Conservation (phyloP, 148 eudicot genomes). For the Chenopodium quinoa region DNA sequence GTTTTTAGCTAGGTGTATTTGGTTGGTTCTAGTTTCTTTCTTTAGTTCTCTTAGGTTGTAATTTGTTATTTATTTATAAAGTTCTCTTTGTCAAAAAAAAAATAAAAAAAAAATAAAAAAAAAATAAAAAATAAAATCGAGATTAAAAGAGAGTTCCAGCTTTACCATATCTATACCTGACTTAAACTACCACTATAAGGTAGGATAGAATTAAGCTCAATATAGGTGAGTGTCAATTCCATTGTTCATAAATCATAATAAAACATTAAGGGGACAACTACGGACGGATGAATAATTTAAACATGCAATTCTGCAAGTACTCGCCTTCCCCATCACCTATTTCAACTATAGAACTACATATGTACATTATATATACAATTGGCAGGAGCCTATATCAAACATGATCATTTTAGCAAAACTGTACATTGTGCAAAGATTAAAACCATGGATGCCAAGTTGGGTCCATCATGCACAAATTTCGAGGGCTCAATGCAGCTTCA, state of each 20-base stretch:
- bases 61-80: no score
- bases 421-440: conserved; percentile 25
- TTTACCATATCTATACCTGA: background rate
- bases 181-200: no score
- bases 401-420: background rate
- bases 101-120: no score
- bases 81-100: no score
- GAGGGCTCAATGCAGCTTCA: conserved; percentile 85
- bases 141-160: no score
- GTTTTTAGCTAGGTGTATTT: no score
- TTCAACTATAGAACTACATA: conserved; percentile 8
- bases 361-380: conserved; percentile 21
- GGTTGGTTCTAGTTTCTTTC: no score
- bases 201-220: no score
- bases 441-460: conserved; percentile 99
- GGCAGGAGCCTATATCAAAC: background rate
- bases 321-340: background rate
- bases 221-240: background rate
- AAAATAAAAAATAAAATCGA: no score
- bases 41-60: no score
- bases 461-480: conserved; percentile 98
- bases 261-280: background rate
- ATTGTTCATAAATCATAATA: background rate
- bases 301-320: conserved; percentile 2
- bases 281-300: background rate